phyloP scores from a whole-genome alignment of 768 basidiomycete species.

The Mrakia blollopis region DNA sequence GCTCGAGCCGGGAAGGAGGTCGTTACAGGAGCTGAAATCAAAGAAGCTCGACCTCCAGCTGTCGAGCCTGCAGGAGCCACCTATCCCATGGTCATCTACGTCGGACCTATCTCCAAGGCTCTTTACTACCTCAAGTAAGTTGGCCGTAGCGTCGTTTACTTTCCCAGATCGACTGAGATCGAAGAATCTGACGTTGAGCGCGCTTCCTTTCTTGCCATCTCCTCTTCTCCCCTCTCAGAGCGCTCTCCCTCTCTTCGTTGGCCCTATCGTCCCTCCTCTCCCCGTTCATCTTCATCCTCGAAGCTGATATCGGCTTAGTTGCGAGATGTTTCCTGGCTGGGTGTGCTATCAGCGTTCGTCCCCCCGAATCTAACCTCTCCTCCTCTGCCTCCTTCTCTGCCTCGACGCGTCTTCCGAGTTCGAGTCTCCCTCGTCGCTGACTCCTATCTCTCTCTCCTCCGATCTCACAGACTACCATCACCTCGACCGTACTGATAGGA shows the following conservation, averaged over 20 bases:
- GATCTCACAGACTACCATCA: constrained; percentile 52
- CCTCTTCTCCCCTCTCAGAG: constrained; percentile 25
- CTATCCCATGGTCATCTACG: constrained; percentile 26
- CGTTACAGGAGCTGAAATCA: not conserved
- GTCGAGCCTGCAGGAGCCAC: constrained; percentile 6
- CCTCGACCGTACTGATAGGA: constrained; percentile 69
- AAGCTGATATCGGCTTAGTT: constrained; percentile 64
- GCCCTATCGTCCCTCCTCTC: constrained; percentile 62
- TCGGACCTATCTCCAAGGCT: constrained; percentile 26
- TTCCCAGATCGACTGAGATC: not conserved
- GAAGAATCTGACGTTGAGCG: not conserved
- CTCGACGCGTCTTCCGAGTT: not conserved
- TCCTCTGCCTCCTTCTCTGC: not conserved
- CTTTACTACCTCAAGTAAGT: constrained; percentile 29
- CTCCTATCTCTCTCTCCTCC: not conserved
- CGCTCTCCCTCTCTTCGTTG: constrained; percentile 77
- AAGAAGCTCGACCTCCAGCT: not conserved
- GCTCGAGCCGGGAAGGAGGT: not conserved
- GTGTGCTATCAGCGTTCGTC: constrained; percentile 55
- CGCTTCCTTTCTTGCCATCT: not conserved
- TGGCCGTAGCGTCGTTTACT: too few species aligned
- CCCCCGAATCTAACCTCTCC: not conserved
- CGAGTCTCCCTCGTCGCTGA: not conserved
- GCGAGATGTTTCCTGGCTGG: constrained; percentile 64
- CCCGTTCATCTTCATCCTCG: constrained; percentile 76